Conservation (phyloP, 164 flowering plant genomes). For the Annona cherimola region DNA sequence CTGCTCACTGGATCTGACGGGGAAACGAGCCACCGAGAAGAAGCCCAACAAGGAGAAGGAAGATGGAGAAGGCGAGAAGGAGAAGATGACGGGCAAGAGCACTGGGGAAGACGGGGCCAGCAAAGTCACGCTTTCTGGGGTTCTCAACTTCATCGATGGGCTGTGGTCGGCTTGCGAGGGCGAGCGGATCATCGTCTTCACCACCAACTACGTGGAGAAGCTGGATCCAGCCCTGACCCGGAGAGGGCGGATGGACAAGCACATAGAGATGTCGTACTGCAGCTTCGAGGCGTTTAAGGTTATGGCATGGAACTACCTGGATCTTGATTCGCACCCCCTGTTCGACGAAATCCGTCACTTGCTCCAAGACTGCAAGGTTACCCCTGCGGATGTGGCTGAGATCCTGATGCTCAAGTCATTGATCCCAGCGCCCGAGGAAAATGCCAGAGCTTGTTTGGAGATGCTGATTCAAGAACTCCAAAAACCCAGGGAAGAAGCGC, state of each 20-base stretch:
- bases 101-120: slow-evolving; percentile 29
- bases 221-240: slow-evolving; percentile 55
- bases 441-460: slow-evolving; percentile 25
- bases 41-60: slow-evolving; percentile 22
- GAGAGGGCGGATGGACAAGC: slow-evolving; percentile 64
- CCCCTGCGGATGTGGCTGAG: slow-evolving; percentile 67
- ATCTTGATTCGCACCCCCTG: slow-evolving; percentile 36
- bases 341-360: slow-evolving; percentile 27
- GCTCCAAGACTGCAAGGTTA: slow-evolving; percentile 34
- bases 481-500: slow-evolving; percentile 24
- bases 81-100: slow-evolving; percentile 12
- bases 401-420: slow-evolving; percentile 47
- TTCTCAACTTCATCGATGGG: slow-evolving; percentile 70
- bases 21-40: slow-evolving; percentile 33
- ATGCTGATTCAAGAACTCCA: slow-evolving; percentile 42
- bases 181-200: slow-evolving; percentile 59
- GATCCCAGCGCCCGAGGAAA: slow-evolving; percentile 1
- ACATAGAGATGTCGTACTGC: slow-evolving; percentile 58
- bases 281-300: slow-evolving; percentile 46
- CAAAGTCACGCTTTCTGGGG: slow-evolving; percentile 61
- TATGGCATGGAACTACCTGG: slow-evolving; percentile 45
- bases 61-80: slow-evolving; percentile 14
- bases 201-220: slow-evolving; percentile 55
- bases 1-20: slow-evolving; percentile 61
- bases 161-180: slow-evolving; percentile 69